These are phyloP conservation scores for Apiotrichum siamense DNA, from an alignment of 1,284 basidiomycete species.

Conservation along the genomic window DNA sequence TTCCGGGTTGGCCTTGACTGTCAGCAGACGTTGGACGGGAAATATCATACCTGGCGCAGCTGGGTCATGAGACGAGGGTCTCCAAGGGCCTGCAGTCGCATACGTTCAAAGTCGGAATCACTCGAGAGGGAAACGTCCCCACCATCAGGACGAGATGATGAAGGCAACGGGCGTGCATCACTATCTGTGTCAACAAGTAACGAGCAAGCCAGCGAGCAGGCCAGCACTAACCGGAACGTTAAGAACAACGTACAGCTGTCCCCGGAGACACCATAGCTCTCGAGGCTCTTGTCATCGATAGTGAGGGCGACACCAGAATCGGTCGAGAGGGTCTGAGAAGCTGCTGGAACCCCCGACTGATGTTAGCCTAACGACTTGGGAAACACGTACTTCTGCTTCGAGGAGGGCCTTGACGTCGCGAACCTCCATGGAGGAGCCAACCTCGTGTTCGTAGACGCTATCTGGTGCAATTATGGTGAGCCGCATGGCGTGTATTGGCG, in stretches of 20 bases:
- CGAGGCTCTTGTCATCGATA: slow-evolving; percentile 26
- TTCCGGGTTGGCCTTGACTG: slow-evolving; percentile 64
- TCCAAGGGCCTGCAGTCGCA: slow-evolving; percentile 78
- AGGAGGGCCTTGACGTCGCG: slow-evolving; percentile 82
- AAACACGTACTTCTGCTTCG: slow-evolving; percentile 70
- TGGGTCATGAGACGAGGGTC: slow-evolving; percentile 73
- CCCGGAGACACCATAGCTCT: slow-evolving; percentile 34
- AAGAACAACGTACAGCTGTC: slow-evolving; percentile 36
- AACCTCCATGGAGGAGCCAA: slow-evolving; percentile 78
- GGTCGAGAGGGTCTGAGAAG: slow-evolving; percentile 26
- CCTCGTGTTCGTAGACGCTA: slow-evolving; percentile 67
- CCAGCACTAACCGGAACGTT: slow-evolving; percentile 30
- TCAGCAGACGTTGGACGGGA: neutral
- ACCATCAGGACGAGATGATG: slow-evolving; percentile 40
- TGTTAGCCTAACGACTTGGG: neutral
- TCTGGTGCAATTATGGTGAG: slow-evolving; percentile 76
- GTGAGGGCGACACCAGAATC: slow-evolving; percentile 37
- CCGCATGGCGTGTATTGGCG: slow-evolving; percentile 54
- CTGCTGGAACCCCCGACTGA: slow-evolving; percentile 29
- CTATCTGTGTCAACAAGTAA: neutral
- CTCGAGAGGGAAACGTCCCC: slow-evolving; percentile 24
- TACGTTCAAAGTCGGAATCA: slow-evolving; percentile 80
- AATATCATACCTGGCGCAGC: slow-evolving; percentile 59
- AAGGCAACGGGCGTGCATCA: slow-evolving; percentile 8
- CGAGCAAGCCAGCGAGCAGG: slow-evolving; percentile 4